A percentile compares a stretch with the other conserved stretches of the same genome.
Evolutionary conservation across 805 yeast genomes (phyloP).

Genomic region (Metschnikowia picachoensis): DNA sequence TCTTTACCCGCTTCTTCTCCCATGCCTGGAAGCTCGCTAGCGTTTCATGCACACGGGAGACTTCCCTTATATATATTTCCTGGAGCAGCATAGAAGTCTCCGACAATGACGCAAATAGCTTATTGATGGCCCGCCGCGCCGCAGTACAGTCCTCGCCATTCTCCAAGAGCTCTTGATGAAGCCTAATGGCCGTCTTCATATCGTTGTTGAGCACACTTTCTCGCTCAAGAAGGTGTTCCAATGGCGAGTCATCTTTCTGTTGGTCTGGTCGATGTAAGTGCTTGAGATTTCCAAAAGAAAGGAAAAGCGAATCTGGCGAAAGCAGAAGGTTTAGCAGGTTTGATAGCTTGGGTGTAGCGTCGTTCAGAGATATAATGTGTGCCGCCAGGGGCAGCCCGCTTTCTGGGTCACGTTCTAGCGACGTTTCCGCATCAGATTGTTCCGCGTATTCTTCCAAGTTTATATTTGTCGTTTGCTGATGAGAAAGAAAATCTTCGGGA

Average conservation of each 20-base stretch:
- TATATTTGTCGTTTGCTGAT: not conserved
- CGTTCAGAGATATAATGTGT: constrained; percentile 2
- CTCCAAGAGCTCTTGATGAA: constrained; percentile 6
- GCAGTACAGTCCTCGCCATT: constrained; percentile 13
- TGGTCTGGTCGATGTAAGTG: not conserved
- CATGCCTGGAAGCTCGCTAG: constrained; percentile 33
- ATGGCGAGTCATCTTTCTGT: constrained; percentile 1
- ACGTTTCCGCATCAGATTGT: constrained; percentile 1
- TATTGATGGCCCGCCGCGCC: constrained; percentile 1
- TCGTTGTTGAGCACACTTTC: constrained; percentile 5
- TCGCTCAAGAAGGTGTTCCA: constrained; percentile 10
- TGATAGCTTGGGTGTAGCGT: constrained; percentile 7
- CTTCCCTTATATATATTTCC: constrained; percentile 44
- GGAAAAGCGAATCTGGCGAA: constrained; percentile 3
- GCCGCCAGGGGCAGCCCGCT: not conserved
- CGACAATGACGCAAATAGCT: constrained; percentile 25
- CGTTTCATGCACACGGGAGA: constrained; percentile 23
- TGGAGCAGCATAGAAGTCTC: constrained; percentile 42
- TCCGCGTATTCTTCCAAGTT: not conserved
- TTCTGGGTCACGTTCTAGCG: not conserved
- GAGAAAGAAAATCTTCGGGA: constrained; percentile 19
- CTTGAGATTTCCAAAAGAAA: constrained; percentile 6
- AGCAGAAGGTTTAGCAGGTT: constrained; percentile 5
- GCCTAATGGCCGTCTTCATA: constrained; percentile 2
- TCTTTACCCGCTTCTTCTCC: constrained; percentile 35